Conservation (phyloP, 2,329 filamentous ascomycete species). For the Calonectria naviculata region DNA sequence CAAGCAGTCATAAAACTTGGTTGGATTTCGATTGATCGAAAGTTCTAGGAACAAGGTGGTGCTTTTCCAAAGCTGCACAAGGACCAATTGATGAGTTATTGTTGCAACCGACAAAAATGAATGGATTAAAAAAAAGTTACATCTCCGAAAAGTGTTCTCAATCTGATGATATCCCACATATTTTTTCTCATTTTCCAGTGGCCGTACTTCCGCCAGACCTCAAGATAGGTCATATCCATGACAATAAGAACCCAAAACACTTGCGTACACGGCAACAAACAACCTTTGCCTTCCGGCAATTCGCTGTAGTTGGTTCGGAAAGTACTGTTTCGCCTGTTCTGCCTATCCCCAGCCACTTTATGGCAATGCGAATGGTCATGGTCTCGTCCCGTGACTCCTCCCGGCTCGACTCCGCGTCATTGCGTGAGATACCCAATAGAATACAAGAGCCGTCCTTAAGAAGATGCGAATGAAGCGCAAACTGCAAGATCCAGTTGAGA, state of each 20-base stretch:
- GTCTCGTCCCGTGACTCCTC: conserved; percentile 4
- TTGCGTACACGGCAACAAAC: conserved; percentile 5
- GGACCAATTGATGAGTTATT: neutral
- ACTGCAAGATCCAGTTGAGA: conserved; percentile 17
- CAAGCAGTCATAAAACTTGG: no score
- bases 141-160: neutral
- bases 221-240: neutral
- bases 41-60: no score
- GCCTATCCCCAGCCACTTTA: conserved; percentile 1
- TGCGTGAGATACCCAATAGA: neutral
- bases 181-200: neutral
- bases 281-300: conserved; percentile 16
- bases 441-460: conserved; percentile 7
- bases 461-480: conserved; percentile 1
- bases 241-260: neutral
- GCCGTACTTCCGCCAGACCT: neutral
- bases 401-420: neutral
- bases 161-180: conserved; percentile 8
- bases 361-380: conserved; percentile 11
- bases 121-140: neutral
- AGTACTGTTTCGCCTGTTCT: conserved; percentile 38
- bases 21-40: neutral
- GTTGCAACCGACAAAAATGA: neutral
- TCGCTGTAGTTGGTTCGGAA: conserved; percentile 23
- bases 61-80: neutral